Evolutionary conservation across 495 filamentous ascomycete genomes (phyloP).

Genomic region (Neurospora hispaniola): DNA sequence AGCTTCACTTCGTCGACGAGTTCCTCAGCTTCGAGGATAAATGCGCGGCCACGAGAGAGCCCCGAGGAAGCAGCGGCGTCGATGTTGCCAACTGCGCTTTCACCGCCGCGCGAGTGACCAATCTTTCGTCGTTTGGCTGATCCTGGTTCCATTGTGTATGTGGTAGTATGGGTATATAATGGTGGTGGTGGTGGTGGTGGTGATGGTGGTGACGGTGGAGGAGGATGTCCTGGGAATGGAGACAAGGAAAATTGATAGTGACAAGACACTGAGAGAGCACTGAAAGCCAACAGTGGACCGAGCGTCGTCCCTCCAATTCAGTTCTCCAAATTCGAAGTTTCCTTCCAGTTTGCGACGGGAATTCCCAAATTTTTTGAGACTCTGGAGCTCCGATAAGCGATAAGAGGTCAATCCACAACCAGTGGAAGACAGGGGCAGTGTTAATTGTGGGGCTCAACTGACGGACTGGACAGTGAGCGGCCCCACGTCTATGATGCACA

Average conservation of each 20-base stretch:
- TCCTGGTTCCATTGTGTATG: slow-evolving; percentile 27
- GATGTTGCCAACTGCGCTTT: slow-evolving; percentile 16
- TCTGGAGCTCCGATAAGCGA: background rate
- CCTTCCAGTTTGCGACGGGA: background rate
- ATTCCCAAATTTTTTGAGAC: background rate
- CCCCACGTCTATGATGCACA: background rate
- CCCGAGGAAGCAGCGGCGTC: slow-evolving; percentile 20
- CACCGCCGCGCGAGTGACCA: slow-evolving; percentile 20
- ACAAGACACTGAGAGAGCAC: background rate
- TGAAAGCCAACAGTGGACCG: background rate
- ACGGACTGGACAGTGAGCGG: background rate
- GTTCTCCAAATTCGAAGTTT: background rate
- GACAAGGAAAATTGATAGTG: background rate
- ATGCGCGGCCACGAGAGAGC: slow-evolving; percentile 45
- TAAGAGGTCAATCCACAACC: background rate
- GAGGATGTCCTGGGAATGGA: background rate
- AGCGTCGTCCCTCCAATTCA: background rate
- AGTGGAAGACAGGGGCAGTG: background rate
- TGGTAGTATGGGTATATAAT: background rate
- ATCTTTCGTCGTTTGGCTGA: slow-evolving; percentile 42
- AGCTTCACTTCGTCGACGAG: slow-evolving; percentile 58
- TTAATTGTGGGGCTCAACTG: background rate
- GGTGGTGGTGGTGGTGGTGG: no score
- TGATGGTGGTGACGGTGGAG: background rate
- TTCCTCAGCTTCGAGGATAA: slow-evolving; percentile 83